Percentiles rank a stretch among this genome's conserved stretches.
Conservation (phyloP, 805 yeast genomes). For the Blastobotrys robertii region DNA sequence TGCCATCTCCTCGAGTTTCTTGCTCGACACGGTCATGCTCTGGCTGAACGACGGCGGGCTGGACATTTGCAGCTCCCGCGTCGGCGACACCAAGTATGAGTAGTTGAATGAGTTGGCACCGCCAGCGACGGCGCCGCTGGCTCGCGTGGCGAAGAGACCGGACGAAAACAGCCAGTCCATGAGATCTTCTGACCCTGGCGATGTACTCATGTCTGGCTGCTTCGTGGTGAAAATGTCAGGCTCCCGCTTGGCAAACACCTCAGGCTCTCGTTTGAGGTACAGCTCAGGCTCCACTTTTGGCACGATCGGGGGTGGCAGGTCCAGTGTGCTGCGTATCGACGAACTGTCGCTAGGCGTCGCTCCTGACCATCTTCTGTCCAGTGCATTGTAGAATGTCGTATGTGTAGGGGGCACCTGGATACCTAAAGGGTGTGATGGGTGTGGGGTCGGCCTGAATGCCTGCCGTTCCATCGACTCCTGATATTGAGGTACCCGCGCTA, state of each 20-base stretch:
- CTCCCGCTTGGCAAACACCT: not conserved
- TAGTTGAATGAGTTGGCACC: conserved; percentile 2
- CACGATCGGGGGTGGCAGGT: too few species aligned
- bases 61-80: conserved; percentile 15
- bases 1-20: conserved; percentile 18
- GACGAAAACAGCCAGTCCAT: conserved; percentile 11
- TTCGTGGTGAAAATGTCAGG: not conserved
- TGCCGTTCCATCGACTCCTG: not conserved
- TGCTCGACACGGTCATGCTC: conserved; percentile 25
- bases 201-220: not conserved
- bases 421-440: too few species aligned
- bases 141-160: conserved; percentile 6
- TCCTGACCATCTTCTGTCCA: not conserved
- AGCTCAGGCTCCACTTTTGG: too few species aligned
- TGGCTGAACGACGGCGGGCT: conserved; percentile 28
- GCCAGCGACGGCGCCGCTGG: not conserved
- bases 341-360: too few species aligned
- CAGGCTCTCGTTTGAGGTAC: not conserved
- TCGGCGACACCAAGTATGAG: conserved; percentile 8
- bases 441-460: not conserved
- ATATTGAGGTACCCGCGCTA: not conserved
- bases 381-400: not conserved
- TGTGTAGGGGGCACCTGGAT: not conserved
- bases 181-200: conserved; percentile 7
- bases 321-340: too few species aligned